Evolutionary conservation across 2,329 filamentous ascomycete genomes (phyloP).

Genomic region (Neofusicoccum sp.): DNA sequence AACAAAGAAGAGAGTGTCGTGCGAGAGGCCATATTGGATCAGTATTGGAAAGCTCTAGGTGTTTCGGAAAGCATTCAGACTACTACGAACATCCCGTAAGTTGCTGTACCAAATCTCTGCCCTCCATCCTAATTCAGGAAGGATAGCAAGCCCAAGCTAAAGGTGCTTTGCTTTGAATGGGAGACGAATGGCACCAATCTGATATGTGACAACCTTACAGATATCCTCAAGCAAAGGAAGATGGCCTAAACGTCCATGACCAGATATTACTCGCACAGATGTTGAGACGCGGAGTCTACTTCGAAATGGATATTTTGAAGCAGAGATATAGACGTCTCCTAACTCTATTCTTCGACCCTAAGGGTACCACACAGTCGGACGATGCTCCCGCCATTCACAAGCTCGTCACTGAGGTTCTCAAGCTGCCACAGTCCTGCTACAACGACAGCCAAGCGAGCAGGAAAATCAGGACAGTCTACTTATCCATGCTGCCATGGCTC

Average conservation of each 20-base stretch:
- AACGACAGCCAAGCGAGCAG: constrained; percentile 1
- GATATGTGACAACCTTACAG: neutral
- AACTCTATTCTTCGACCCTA: constrained; percentile 27
- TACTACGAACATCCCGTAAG: neutral
- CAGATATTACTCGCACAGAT: neutral
- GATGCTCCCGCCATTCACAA: constrained; percentile 3
- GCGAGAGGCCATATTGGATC: neutral
- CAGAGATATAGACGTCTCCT: constrained; percentile 34
- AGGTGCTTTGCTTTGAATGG: no score
- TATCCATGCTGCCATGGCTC: constrained; percentile 12
- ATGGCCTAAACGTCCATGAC: neutral
- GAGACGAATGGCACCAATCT: neutral
- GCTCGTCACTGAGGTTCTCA: constrained; percentile 7
- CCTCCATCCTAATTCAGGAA: no score
- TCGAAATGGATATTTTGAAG: constrained; percentile 29
- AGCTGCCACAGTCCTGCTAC: constrained; percentile 3
- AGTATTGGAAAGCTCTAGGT: constrained; percentile 5
- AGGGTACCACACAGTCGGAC: constrained; percentile 1
- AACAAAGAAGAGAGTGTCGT: neutral
- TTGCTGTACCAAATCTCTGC: no score
- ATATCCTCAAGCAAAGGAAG: neutral
- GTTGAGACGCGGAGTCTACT: constrained; percentile 28
- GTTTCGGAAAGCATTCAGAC: neutral
- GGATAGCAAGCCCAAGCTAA: no score
- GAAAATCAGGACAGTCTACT: constrained; percentile 13